Percentiles rank a stretch among this genome's conserved stretches.
These are phyloP conservation scores for Solanum pimpinellifolium DNA, from an alignment of 257 asterid species.

Conservation along the genomic window DNA sequence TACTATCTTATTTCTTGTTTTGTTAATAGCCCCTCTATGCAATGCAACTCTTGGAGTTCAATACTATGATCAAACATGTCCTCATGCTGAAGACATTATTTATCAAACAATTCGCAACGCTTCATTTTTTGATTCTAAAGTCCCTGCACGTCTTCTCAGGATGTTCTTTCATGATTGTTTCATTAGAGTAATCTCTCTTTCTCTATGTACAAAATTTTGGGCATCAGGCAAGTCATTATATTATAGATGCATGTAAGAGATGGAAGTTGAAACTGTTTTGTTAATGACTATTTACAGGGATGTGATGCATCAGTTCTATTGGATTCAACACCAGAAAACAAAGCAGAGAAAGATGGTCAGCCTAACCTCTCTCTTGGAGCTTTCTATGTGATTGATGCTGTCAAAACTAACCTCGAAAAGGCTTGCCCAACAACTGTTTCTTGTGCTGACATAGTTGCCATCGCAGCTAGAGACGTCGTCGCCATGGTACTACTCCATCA, in stretches of 20 bases:
- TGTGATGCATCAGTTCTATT: slow-evolving; percentile 76
- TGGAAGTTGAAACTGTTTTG: neutral
- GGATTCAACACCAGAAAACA: slow-evolving; percentile 52
- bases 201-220: neutral
- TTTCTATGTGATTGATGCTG: slow-evolving; percentile 59
- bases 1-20: slow-evolving; percentile 10
- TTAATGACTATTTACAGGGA: slow-evolving; percentile 32
- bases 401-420: slow-evolving; percentile 47
- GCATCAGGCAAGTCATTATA: neutral
- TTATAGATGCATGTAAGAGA: neutral
- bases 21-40: slow-evolving; percentile 9
- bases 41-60: slow-evolving; percentile 43
- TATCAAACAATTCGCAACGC: slow-evolving; percentile 34
- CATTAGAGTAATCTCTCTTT: slow-evolving; percentile 30
- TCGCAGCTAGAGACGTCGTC: slow-evolving; percentile 67
- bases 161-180: slow-evolving; percentile 88
- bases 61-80: slow-evolving; percentile 54
- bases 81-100: slow-evolving; percentile 53
- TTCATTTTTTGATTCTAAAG: slow-evolving; percentile 35
- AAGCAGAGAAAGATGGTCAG: slow-evolving; percentile 78
- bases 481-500: slow-evolving; percentile 28
- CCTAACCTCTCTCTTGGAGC: slow-evolving; percentile 57
- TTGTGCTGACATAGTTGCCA: slow-evolving; percentile 64
- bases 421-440: slow-evolving; percentile 62
- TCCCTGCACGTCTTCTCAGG: slow-evolving; percentile 62